These are phyloP conservation scores for Ceratobasidium sp. DNA, from an alignment of 1,284 basidiomycete genomes.

Conservation along the genomic window DNA sequence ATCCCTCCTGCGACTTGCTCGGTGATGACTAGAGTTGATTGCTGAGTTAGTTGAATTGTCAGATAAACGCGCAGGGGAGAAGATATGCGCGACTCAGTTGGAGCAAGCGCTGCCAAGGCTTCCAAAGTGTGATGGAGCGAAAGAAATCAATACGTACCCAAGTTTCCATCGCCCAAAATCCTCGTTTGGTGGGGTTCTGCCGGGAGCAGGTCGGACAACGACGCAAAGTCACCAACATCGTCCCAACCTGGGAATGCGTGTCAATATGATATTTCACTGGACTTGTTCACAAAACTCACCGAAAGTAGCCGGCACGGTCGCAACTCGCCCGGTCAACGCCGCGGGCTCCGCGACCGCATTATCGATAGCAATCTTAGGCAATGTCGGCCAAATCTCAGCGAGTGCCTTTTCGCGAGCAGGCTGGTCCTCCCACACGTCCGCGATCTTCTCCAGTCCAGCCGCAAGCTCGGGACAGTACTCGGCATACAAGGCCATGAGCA, in stretches of 20 bases:
- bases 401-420: slow-evolving; percentile 66
- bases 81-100: not conserved
- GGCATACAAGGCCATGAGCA: slow-evolving; percentile 76
- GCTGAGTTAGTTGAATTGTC: slow-evolving; percentile 1
- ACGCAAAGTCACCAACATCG: slow-evolving; percentile 89
- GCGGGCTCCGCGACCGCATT: slow-evolving; percentile 91
- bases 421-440: slow-evolving; percentile 78
- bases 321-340: slow-evolving; percentile 78
- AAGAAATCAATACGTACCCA: slow-evolving; percentile 66
- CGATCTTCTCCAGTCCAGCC: slow-evolving; percentile 75
- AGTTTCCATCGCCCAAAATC: slow-evolving; percentile 75
- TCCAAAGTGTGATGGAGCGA: slow-evolving; percentile 1
- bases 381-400: slow-evolving; percentile 75
- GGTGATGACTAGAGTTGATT: slow-evolving; percentile 72
- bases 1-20: slow-evolving; percentile 89
- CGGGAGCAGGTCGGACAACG: slow-evolving; percentile 82
- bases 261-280: slow-evolving; percentile 11
- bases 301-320: slow-evolving; percentile 89
- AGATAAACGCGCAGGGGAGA: slow-evolving; percentile 33
- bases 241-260: slow-evolving; percentile 75
- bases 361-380: slow-evolving; percentile 88
- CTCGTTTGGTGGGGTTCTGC: slow-evolving; percentile 85
- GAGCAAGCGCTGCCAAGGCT: not conserved
- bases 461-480: slow-evolving; percentile 80
- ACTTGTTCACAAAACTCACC: slow-evolving; percentile 63